A percentile compares a stretch with the other conserved stretches of the same genome.
Conservation (phyloP, 345 rosid species). For the Limnanthes douglasii region DNA sequence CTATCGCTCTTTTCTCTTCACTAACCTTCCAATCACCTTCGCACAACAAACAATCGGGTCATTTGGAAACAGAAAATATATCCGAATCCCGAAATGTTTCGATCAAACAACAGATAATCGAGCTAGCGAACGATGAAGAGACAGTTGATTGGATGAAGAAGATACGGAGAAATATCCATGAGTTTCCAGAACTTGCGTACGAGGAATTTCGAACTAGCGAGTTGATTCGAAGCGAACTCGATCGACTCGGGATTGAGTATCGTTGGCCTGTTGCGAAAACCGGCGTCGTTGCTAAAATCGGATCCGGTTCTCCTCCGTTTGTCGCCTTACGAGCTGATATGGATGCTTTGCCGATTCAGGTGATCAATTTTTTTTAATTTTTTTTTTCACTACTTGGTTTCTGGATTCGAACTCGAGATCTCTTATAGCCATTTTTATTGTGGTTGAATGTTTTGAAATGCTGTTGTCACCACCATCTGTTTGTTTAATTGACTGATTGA, state of each 20-base stretch:
- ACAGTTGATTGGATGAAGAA: constrained; percentile 25
- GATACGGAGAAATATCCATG: constrained; percentile 36
- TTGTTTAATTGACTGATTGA: too few relatives aligned
- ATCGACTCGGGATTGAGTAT: constrained; percentile 34
- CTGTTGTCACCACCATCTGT: too few relatives aligned
- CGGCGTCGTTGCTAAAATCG: constrained; percentile 41
- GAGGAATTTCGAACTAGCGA: constrained; percentile 45
- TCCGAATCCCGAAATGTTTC: constrained; percentile 5
- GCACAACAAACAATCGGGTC: neutral
- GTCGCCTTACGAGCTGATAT: constrained; percentile 59
- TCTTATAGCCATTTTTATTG: neutral
- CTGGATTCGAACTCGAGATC: too few relatives aligned
- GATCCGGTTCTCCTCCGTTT: constrained; percentile 40
- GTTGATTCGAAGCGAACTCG: constrained; percentile 34
- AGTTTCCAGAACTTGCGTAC: constrained; percentile 44
- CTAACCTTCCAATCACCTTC: neutral
- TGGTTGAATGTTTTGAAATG: neutral
- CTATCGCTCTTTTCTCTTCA: neutral
- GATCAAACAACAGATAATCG: constrained; percentile 16
- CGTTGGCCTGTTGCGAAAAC: constrained; percentile 43
- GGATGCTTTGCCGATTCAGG: constrained; percentile 70
- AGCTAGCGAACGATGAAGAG: constrained; percentile 20
- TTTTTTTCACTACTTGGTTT: too few relatives aligned
- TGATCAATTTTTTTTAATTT: neutral
- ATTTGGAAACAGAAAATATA: neutral